Base-by-base conservation (phyloP, 441 rosid genomes). In the Breynia disticha region DNA sequence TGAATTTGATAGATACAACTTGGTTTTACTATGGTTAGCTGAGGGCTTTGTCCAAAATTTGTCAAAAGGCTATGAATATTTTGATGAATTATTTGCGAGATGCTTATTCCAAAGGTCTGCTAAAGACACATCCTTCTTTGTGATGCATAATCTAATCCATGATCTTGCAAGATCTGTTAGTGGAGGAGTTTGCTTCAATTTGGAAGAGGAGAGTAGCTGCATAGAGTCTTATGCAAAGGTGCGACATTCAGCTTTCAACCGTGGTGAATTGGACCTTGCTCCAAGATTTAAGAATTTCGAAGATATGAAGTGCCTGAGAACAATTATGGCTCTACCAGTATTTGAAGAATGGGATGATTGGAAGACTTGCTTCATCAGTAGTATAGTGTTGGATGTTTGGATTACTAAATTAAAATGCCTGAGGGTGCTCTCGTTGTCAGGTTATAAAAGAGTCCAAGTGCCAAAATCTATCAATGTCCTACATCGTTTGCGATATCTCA, bases 11-110 rank as follows among this genome's bases (percentile, higher is more conserved):
- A 54, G 14, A 28, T 22, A 54, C 5, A 11, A 41, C 14, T 19
- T 54, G 11, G 48, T 54, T 16, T 22, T 17, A 11, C 24, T 54
- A 54, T 54, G 57, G 57, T 38, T 38, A 48, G 46, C 57, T 5
- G 47, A 54, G 19, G 57, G 55, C 13, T 51, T 24, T 28, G 10
- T 51, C 9, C 16, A 16, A 11, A 41, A 51, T 5, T 11, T 37
- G 11, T n/a, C n/a, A n/a, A n/a, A n/a, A n/a, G 41, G 41, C 11
- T 6, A 37, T 37, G 41, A 37, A 37, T 37, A 37, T 37, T 37
- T 37, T 37, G 7, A 37, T 37, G 41, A 37, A 5, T 37, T 37
- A 11, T 37, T 37, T n/a, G n/a, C n/a, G n/a, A n/a, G n/a, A n/a
- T n/a, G n/a, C n/a, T n/a, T n/a, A n/a, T n/a, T n/a, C n/a, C 41